Evolutionary conservation across 1,284 basidiomycete species (phyloP).

Genomic region (Trichosporon ovoides): DNA sequence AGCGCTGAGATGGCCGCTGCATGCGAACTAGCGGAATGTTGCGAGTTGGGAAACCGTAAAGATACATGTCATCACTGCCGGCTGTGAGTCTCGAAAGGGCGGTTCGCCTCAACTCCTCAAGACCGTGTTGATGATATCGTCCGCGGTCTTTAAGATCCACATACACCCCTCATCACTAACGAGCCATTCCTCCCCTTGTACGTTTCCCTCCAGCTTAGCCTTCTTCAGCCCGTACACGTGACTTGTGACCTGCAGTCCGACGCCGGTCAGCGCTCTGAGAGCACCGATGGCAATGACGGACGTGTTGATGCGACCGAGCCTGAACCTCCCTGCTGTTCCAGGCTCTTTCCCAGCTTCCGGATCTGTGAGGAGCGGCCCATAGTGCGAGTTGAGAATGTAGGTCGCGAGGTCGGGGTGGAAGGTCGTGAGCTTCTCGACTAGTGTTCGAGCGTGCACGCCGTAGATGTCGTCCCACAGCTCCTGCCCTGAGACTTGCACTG

Average conservation of each 20-base stretch:
- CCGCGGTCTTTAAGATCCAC: constrained; percentile 83
- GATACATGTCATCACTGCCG: too few species aligned
- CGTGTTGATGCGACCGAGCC: constrained; percentile 71
- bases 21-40: too few species aligned
- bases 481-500: constrained; percentile 49
- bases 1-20: too few species aligned
- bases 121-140: constrained; percentile 49
- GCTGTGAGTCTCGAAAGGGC: too few species aligned
- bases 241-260: constrained; percentile 82
- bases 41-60: too few species aligned
- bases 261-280: constrained; percentile 77
- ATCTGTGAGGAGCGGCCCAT: constrained; percentile 79
- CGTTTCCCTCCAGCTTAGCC: constrained; percentile 61
- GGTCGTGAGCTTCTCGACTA: constrained; percentile 76
- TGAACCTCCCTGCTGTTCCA: constrained; percentile 42
- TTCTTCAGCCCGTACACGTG: constrained; percentile 79
- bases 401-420: constrained; percentile 63
- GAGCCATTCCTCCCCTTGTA: constrained; percentile 67
- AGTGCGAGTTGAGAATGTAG: constrained; percentile 85
- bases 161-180: constrained; percentile 80
- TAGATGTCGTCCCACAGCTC: constrained; percentile 88
- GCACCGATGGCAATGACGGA: constrained; percentile 84
- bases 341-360: constrained; percentile 49
- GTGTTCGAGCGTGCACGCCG: constrained; percentile 77
- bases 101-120: background rate